phyloP scores from a whole-genome alignment of 768 basidiomycete species.

The Pleurotus cornucopiae region DNA sequence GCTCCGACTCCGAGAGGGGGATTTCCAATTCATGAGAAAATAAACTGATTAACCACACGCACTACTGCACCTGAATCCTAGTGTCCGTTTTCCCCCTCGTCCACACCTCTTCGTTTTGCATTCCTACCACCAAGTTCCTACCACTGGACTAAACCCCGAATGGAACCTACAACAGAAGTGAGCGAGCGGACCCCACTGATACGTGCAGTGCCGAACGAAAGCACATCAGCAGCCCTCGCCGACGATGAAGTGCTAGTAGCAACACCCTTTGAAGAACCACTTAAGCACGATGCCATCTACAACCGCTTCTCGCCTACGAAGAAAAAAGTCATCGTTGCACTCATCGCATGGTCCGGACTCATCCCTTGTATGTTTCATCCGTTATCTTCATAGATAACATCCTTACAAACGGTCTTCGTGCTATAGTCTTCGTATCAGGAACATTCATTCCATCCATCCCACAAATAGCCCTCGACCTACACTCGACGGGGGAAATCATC shows the following conservation, averaged over 20 bases:
- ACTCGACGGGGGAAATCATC: constrained; percentile 51
- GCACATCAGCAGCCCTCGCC: background rate
- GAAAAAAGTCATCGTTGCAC: constrained; percentile 51
- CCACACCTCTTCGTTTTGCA: no score
- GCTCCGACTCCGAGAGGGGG: no score
- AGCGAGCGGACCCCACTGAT: background rate
- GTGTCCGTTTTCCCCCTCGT: no score
- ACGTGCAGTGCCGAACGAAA: background rate
- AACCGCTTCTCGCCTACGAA: constrained; percentile 47
- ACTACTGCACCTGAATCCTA: no score
- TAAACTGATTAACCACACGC: no score
- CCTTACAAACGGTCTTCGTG: background rate
- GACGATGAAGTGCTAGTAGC: background rate
- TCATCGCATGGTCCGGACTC: constrained; percentile 60
- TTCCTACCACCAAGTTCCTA: no score
- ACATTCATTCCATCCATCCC: constrained; percentile 76
- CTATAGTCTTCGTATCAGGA: constrained; percentile 60
- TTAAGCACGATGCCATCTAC: constrained; percentile 38
- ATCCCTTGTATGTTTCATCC: constrained; percentile 44
- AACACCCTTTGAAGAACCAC: background rate
- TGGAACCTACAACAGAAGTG: background rate
- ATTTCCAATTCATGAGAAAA: no score
- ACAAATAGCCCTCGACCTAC: constrained; percentile 61
- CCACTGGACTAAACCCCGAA: background rate
- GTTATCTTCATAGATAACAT: background rate